phyloP scores from a whole-genome alignment of 805 yeast genomes.

The Jamesozyma piceae region DNA sequence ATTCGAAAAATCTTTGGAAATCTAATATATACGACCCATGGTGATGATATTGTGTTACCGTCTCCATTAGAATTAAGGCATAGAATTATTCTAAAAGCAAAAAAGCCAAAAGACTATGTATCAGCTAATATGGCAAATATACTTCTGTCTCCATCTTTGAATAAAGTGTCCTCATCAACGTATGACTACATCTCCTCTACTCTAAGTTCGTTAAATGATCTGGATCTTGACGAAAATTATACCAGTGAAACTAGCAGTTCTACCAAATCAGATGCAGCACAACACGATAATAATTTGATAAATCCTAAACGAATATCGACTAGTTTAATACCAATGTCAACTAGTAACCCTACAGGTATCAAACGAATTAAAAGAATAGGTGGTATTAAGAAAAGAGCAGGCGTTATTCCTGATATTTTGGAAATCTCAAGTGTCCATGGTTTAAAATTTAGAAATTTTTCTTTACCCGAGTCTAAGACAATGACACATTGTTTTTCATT shows the following conservation, averaged over 20 bases:
- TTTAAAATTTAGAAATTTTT: constrained; percentile 66
- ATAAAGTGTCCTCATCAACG: constrained; percentile 7
- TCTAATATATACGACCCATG: constrained; percentile 33
- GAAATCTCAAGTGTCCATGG: constrained; percentile 44
- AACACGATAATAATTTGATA: neutral
- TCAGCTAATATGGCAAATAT: neutral
- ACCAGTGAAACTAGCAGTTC: neutral
- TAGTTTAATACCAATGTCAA: neutral
- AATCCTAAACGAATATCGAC: neutral
- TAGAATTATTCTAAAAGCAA: constrained; percentile 68
- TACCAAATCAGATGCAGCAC: neutral
- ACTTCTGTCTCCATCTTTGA: neutral
- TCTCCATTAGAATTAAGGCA: constrained; percentile 67
- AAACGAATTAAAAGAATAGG: constrained; percentile 29
- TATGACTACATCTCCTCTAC: constrained; percentile 23
- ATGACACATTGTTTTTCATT: constrained; percentile 79
- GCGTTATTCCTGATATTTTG: constrained; percentile 18
- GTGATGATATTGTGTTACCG: constrained; percentile 39
- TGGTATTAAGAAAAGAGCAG: constrained; percentile 15
- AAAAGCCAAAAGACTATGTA: constrained; percentile 35
- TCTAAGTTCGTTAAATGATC: constrained; percentile 28
- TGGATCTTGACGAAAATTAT: constrained; percentile 21
- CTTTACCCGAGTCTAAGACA: constrained; percentile 77
- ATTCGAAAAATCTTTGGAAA: constrained; percentile 54
- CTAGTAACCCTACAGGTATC: constrained; percentile 3